These are phyloP conservation scores for Metschnikowia kunwiensis DNA, from an alignment of 805 yeast species.

Conservation along the genomic window DNA sequence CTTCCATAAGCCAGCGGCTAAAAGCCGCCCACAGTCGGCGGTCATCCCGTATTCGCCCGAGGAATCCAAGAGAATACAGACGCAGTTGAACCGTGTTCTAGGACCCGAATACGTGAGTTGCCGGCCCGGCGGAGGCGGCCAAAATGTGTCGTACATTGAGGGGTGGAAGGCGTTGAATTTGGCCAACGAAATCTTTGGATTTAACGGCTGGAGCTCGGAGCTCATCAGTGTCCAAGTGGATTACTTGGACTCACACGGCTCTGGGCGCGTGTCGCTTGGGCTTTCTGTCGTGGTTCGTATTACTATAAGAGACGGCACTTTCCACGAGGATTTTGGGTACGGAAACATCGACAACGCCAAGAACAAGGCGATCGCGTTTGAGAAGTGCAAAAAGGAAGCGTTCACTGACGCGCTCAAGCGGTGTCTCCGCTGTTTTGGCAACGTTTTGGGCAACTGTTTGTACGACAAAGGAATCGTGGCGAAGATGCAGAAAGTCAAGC, in stretches of 20 bases:
- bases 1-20: constrained; percentile 6
- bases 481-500: constrained; percentile 43
- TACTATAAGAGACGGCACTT: constrained; percentile 76
- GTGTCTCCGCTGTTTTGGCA: constrained; percentile 75
- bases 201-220: constrained; percentile 80
- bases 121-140: constrained; percentile 73
- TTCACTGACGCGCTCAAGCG: constrained; percentile 81
- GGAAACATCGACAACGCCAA: constrained; percentile 72
- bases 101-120: constrained; percentile 80
- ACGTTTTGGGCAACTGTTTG: constrained; percentile 78
- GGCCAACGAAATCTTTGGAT: constrained; percentile 81
- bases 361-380: constrained; percentile 68
- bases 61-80: constrained; percentile 36
- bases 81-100: constrained; percentile 37
- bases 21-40: constrained; percentile 1
- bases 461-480: constrained; percentile 68
- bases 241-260: constrained; percentile 59
- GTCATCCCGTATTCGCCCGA: constrained; percentile 31
- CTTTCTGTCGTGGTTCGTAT: constrained; percentile 70
- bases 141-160: constrained; percentile 67
- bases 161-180: constrained; percentile 81
- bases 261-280: constrained; percentile 56
- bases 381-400: constrained; percentile 80
- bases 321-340: constrained; percentile 72
- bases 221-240: constrained; percentile 64